Conservation (phyloP, 2,329 filamentous ascomycete species). For the Aspergillus ustus region DNA sequence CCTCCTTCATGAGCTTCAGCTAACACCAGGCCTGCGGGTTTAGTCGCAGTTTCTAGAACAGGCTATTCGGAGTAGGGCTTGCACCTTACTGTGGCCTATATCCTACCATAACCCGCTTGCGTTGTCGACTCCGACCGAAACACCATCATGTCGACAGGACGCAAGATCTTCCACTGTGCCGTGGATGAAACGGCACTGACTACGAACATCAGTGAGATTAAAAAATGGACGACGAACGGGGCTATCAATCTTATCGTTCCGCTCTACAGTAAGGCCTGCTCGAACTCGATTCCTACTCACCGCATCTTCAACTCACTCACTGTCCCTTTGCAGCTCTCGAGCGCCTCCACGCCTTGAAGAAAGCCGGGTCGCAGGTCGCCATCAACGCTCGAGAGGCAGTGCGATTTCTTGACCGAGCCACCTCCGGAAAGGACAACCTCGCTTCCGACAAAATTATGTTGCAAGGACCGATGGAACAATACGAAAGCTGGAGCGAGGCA, state of each 20-base stretch:
- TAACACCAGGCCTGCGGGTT: conserved; percentile 27
- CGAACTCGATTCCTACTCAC: neutral
- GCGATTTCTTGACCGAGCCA: conserved; percentile 56
- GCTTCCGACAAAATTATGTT: conserved; percentile 49
- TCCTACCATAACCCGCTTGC: conserved; percentile 16
- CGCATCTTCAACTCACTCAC: conserved; percentile 13
- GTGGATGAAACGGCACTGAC: conserved; percentile 58
- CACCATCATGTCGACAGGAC: conserved; percentile 45
- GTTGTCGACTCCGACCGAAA: conserved; percentile 26
- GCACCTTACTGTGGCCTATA: conserved; percentile 20
- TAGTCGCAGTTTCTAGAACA: conserved; percentile 37
- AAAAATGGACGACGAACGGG: conserved; percentile 56
- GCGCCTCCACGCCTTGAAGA: conserved; percentile 51
- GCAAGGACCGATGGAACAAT: conserved; percentile 56
- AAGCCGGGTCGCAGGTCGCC: conserved; percentile 51
- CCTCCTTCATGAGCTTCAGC: conserved; percentile 33
- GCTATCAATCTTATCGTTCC: conserved; percentile 56
- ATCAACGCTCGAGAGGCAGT: conserved; percentile 57
- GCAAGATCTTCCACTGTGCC: conserved; percentile 57
- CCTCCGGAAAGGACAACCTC: conserved; percentile 51
- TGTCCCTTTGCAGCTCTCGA: conserved; percentile 45
- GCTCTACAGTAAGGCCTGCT: conserved; percentile 51
- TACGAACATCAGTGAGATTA: conserved; percentile 58
- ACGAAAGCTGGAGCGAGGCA: conserved; percentile 51
- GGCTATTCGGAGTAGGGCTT: conserved; percentile 37